Evolutionary conservation across 1,139 yeast genomes (phyloP).

Genomic region (Geotrichum klebahnii): DNA sequence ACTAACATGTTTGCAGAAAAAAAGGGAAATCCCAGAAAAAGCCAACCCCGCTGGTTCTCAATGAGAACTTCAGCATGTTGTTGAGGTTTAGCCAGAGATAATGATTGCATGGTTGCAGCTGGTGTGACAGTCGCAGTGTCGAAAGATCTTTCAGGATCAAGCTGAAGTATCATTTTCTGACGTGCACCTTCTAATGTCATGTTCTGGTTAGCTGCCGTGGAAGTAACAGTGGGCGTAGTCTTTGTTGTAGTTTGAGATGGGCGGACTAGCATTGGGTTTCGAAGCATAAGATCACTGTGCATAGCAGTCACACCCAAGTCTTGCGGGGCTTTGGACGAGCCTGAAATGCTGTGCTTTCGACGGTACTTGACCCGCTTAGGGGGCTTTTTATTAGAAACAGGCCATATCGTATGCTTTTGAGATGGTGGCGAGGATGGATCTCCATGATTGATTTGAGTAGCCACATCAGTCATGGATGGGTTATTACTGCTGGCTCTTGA

Average conservation of each 20-base stretch:
- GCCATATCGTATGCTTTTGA: background rate
- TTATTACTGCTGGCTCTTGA: too few relatives aligned
- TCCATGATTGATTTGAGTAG: background rate
- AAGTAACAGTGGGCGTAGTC: background rate
- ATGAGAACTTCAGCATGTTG: conserved; percentile 38
- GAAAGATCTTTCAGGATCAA: background rate
- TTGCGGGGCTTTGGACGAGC: background rate
- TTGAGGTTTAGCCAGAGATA: background rate
- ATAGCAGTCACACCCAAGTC: conserved; percentile 8
- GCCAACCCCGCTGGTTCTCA: conserved; percentile 70
- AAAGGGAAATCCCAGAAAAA: conserved; percentile 59
- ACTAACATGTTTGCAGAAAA: conserved; percentile 54
- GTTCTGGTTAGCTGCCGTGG: background rate
- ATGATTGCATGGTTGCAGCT: conserved; percentile 2
- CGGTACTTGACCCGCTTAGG: conserved; percentile 2
- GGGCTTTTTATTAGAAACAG: background rate
- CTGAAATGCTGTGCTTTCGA: background rate
- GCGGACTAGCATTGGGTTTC: conserved; percentile 12
- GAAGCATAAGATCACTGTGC: conserved; percentile 10
- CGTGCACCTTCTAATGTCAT: background rate
- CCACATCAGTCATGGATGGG: too few relatives aligned
- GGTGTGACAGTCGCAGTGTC: background rate
- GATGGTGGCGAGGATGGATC: background rate
- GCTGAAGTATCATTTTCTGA: conserved; percentile 2
- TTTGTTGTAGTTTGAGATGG: conserved; percentile 3